Evolutionary conservation across 306 rosid species (phyloP), one percentile per base, ranked within the genome.

Genomic region (Prinsepia uniflora): DNA sequence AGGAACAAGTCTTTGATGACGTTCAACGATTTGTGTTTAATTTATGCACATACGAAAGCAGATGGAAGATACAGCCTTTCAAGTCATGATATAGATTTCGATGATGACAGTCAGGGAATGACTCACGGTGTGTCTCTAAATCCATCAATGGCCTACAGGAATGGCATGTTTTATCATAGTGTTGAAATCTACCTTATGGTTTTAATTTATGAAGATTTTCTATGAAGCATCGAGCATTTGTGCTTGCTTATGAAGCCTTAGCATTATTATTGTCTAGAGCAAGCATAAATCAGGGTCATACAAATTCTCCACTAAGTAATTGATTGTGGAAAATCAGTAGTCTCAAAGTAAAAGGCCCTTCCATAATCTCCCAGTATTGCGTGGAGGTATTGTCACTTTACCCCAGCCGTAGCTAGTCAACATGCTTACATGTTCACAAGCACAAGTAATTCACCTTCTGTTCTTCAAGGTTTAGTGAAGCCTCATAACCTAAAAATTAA

Each of bases 61-160:
- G 86, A 86, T 81, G 91, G 91, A 74, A 81, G 91, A 77, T 86
- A 84, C 63, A 79, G 88, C 84, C 77, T 84, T 68, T 84, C 91
- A 50, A 86, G 88, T 81, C 86, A 86, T 73, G 87, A 86, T 70
- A 11, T 84, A 41, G 91, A 84, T 61, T 80, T 75, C 15, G 85
- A 75, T 46, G 86, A 86, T 62, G 85, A 86, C 69, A 69, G 70
- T 50, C 83, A 81, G 72, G 80, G 73, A 20, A 67, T 80, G 72
- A 77, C 71, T 74, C 54, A 78, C 24, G 82, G 91, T 84, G 53
- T 67, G 88, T 63, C 77, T 80, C 74, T 58, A 55, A 17, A 53
- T 68, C 53, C 64, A 71, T 36, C 24, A 68, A 65, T 19, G 20
- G 68, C 49, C 58, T 50, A 53, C 45, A 68, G 43, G 49, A 55